phyloP scores from a whole-genome alignment of 2,329 filamentous ascomycete species.

The Elsinoe fawcettii region DNA sequence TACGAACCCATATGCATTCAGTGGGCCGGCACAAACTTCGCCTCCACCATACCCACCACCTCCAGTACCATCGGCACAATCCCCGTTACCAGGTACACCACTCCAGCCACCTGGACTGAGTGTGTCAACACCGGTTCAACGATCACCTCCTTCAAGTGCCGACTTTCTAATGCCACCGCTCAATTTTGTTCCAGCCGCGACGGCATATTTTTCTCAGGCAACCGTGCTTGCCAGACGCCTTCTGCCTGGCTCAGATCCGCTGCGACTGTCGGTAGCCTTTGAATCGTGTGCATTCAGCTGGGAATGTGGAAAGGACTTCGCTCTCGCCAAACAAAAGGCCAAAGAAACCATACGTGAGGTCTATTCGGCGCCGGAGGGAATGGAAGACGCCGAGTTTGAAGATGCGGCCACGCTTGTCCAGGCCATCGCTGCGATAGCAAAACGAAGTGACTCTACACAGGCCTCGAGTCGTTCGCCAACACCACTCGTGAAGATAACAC shows the following conservation, averaged over 20 bases:
- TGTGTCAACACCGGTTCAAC: conserved; percentile 28
- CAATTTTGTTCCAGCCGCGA: conserved; percentile 77
- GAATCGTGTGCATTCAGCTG: conserved; percentile 91
- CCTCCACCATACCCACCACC: conserved; percentile 30
- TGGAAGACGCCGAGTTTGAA: conserved; percentile 91
- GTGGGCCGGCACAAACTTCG: conserved; percentile 34
- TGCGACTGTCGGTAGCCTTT: conserved; percentile 81
- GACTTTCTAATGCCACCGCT: conserved; percentile 72
- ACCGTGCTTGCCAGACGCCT: conserved; percentile 64
- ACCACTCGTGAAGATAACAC: conserved; percentile 18
- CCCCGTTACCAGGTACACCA: conserved; percentile 26
- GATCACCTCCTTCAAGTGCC: conserved; percentile 38
- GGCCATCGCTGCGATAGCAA: conserved; percentile 81
- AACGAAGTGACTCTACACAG: conserved; percentile 47
- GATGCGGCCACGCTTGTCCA: conserved; percentile 85
- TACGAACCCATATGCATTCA: conserved; percentile 41
- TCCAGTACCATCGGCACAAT: conserved; percentile 21
- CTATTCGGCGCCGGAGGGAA: conserved; percentile 81
- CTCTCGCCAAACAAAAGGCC: conserved; percentile 67
- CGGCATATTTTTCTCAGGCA: conserved; percentile 72
- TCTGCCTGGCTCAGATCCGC: conserved; percentile 79
- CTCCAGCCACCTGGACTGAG: conserved; percentile 36
- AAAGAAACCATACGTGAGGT: conserved; percentile 81
- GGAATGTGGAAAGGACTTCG: conserved; percentile 79
- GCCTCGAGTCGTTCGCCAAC: conserved; percentile 9